Percentiles rank a stretch among this genome's conserved stretches.
These are phyloP conservation scores for Microascus cirrosus DNA, from an alignment of 2,329 filamentous ascomycete genomes.

Conservation along the genomic window DNA sequence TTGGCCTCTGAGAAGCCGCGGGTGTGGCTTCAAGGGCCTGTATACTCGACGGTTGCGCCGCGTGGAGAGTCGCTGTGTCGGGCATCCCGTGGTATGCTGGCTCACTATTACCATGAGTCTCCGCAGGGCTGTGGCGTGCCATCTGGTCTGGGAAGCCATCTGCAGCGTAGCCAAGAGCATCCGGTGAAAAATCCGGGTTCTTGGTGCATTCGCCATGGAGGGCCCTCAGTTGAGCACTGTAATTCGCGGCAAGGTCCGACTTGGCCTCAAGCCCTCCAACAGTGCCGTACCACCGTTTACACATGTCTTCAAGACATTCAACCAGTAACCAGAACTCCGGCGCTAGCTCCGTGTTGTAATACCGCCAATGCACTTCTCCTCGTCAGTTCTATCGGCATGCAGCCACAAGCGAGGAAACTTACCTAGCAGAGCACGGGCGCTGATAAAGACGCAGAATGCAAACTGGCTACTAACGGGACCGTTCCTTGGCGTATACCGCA, in stretches of 20 bases:
- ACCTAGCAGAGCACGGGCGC: conserved; percentile 27
- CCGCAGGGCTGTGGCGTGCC: not conserved
- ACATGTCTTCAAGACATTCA: conserved; percentile 16
- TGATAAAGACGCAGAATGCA: conserved; percentile 33
- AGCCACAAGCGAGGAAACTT: not conserved
- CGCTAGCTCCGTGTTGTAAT: conserved; percentile 11
- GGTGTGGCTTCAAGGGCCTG: not conserved
- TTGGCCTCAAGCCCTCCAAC: conserved; percentile 1
- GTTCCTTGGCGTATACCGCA: conserved; percentile 20
- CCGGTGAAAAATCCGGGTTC: conserved; percentile 7
- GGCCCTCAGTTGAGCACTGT: conserved; percentile 9
- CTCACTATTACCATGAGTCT: not conserved
- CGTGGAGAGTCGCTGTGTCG: not conserved
- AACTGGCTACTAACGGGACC: conserved; percentile 24
- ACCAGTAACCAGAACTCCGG: conserved; percentile 17
- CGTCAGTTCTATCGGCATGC: not conserved
- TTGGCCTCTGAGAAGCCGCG: not conserved
- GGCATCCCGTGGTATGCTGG: not conserved
- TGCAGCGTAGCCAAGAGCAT: conserved; percentile 11
- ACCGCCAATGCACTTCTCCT: conserved; percentile 16
- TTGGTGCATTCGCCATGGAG: conserved; percentile 8
- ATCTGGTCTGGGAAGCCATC: not conserved
- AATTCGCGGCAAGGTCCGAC: conserved; percentile 11
- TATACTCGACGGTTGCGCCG: not conserved
- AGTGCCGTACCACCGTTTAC: conserved; percentile 15